Evolutionary conservation across 257 asterid species (phyloP), one percentile per base, ranked within the genome.

Genomic region (Scutellaria baicalensis): DNA sequence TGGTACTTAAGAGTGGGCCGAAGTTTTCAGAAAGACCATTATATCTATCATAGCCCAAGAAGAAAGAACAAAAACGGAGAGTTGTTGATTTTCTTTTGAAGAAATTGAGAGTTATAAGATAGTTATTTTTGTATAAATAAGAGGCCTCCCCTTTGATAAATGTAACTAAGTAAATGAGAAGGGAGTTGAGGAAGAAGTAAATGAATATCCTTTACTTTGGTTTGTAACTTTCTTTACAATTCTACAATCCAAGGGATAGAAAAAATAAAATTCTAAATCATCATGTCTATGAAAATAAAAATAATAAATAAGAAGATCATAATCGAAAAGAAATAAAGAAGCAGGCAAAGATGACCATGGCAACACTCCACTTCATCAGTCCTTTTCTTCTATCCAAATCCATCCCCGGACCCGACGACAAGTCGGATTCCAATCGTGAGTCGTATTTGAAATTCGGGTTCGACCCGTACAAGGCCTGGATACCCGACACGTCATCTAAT

Each of bases 401-500:
- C 56, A 78, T 59, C 10, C 78, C 79, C 84, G 81, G 51, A 65
- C 89, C 76, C 35, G 93, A 85, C 1, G 97, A 90, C 10, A 75
- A 49, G 43, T 85, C 93, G 5, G 96, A 86, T 17, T 78, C 85
- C n/a, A 83, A 64, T 17, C 80, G 65, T 11, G 96, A 70, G 16
- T 80, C 81, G 18, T 74, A 79, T 20, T 68, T 79, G 50, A 83
- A 88, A 77, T 85, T 84, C 27, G 95, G 98, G 77, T 88, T 90
- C 6, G 93, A 82, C 81, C 98, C 98, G 43, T 93, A 93, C 14
- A 93, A 13, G 0, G 90, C 86, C 54, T 88, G 95, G 35, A 93
- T 70, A 23, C 94, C 98, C 43, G 43, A 82, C 84, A 93, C 95
- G 78, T 93, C 98, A 86, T 93, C 98, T 35, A 64, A 48, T n/a